A percentile compares a stretch with the other conserved stretches of the same genome.
phyloP scores from a whole-genome alignment of 2,329 filamentous ascomycete species.

The Claviceps lovelessii region DNA sequence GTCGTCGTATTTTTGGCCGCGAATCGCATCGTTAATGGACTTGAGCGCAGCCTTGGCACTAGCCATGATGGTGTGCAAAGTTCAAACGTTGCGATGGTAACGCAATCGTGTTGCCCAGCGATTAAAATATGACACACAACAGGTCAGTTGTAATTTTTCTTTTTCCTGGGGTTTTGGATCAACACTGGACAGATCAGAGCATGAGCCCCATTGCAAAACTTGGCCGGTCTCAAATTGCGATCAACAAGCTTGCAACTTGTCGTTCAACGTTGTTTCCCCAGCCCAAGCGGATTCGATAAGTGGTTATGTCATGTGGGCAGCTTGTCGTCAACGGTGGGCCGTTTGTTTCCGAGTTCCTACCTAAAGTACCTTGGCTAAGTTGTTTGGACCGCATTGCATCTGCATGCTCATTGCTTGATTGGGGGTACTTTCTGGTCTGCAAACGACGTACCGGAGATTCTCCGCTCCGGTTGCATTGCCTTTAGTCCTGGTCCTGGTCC shows the following conservation, averaged over 20 bases:
- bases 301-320: neutral
- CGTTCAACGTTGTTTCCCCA: neutral
- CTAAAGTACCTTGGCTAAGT: neutral
- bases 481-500: too few species aligned
- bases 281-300: neutral
- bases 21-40: conserved; percentile 63
- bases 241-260: neutral
- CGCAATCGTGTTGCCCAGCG: neutral
- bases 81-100: neutral
- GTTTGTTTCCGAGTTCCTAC: too few species aligned
- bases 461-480: neutral
- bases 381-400: too few species aligned
- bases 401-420: too few species aligned
- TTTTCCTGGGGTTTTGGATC: neutral
- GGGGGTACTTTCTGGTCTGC: neutral
- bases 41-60: conserved; percentile 62
- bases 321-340: neutral
- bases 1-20: conserved; percentile 64
- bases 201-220: neutral
- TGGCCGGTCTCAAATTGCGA: neutral
- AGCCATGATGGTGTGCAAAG: conserved; percentile 26
- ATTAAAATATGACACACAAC: neutral
- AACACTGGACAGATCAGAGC: neutral
- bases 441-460: neutral
- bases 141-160: neutral